Conservation (phyloP, 2,329 filamentous ascomycete genomes). For the Curvularia eragrostidis region DNA sequence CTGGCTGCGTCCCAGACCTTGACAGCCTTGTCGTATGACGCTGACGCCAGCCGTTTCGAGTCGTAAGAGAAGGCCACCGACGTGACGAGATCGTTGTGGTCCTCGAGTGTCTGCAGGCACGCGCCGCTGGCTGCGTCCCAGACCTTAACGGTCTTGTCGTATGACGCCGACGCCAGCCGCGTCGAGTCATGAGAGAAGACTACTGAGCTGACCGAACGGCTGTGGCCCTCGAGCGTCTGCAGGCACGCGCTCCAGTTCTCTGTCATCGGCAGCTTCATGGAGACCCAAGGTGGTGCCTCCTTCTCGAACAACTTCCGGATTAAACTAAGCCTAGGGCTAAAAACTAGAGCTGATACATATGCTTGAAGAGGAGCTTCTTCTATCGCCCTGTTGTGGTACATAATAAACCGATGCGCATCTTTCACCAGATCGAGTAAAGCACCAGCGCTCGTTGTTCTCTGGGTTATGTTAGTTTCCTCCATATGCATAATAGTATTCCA, state of each 20-base stretch:
- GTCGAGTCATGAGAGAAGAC: constrained; percentile 19
- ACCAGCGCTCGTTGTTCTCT: background rate
- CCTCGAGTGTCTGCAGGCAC: background rate
- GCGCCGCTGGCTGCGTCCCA: background rate
- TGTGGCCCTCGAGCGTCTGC: constrained; percentile 29
- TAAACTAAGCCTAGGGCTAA: background rate
- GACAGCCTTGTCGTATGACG: background rate
- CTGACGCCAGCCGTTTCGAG: background rate
- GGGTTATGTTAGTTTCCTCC: background rate
- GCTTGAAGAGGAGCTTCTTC: constrained; percentile 10
- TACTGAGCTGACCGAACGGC: constrained; percentile 12
- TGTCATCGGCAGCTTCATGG: background rate
- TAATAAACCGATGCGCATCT: constrained; percentile 27
- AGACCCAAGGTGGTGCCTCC: background rate
- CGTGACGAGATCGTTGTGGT: background rate
- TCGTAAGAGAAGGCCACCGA: background rate
- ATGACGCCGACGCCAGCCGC: background rate
- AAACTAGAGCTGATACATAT: constrained; percentile 9
- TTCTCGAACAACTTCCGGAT: background rate
- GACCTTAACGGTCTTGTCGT: background rate
- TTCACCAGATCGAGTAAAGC: constrained; percentile 10
- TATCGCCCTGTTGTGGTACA: constrained; percentile 24
- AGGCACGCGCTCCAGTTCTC: constrained; percentile 6
- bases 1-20: background rate
- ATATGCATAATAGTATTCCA: background rate